A percentile compares a stretch with the other conserved stretches of the same genome.
phyloP scores from a whole-genome alignment of 768 basidiomycete genomes.

The Psilocybe sp. region DNA sequence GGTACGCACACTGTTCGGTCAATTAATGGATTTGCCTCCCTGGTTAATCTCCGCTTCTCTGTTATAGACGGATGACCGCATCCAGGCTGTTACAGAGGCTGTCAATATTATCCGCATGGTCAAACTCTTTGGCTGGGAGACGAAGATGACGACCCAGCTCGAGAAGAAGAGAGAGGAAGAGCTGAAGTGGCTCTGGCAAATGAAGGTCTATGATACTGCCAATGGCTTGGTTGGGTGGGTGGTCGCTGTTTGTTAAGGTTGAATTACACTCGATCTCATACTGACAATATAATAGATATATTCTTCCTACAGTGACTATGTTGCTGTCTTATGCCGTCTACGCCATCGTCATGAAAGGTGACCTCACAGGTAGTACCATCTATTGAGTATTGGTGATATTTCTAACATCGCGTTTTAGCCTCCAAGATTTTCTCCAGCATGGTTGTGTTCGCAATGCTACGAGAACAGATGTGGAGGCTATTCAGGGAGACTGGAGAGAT shows the following conservation, averaged over 20 bases:
- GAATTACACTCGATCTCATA: not conserved
- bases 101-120: conserved; percentile 61
- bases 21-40: not conserved
- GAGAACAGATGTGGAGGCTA: conserved; percentile 43
- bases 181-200: conserved; percentile 49
- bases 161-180: conserved; percentile 60
- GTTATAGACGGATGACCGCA: conserved; percentile 52
- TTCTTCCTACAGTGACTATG: conserved; percentile 59
- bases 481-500: conserved; percentile 22
- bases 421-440: conserved; percentile 51
- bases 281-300: not conserved
- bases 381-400: not conserved
- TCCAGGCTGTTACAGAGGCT: conserved; percentile 60
- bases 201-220: conserved; percentile 44
- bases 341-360: conserved; percentile 38
- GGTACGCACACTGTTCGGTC: conserved; percentile 10
- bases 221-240: conserved; percentile 5
- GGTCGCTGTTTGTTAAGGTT: not conserved
- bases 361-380: conserved; percentile 24
- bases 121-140: conserved; percentile 71
- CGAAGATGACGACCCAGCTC: conserved; percentile 50
- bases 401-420: conserved; percentile 16
- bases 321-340: conserved; percentile 60
- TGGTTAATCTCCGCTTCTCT: too few relatives aligned
- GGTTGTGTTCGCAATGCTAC: conserved; percentile 61